These are phyloP conservation scores for Coemansia sp. DNA, from an alignment of 192 early-diverging fungal species.

Conservation along the genomic window DNA sequence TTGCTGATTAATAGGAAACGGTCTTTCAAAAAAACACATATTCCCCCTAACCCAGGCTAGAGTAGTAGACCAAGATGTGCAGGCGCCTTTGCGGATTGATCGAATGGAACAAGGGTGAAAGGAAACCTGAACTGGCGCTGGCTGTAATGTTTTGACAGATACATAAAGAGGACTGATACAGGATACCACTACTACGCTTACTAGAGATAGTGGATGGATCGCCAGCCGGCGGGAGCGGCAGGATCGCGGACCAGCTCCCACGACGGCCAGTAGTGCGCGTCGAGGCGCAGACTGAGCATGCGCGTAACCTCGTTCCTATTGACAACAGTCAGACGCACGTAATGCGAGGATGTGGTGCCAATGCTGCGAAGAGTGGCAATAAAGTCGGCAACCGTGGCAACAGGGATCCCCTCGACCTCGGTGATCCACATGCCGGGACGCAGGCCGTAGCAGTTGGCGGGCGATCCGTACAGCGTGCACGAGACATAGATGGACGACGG, in stretches of 20 bases:
- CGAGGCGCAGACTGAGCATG: constrained; percentile 74
- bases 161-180: background rate
- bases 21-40: too few relatives aligned
- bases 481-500: constrained; percentile 70
- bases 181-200: background rate
- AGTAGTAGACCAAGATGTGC: too few relatives aligned
- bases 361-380: constrained; percentile 48
- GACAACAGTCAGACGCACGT: constrained; percentile 51
- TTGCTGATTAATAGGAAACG: too few relatives aligned
- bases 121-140: too few relatives aligned
- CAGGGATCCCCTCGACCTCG: constrained; percentile 65
- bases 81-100: too few relatives aligned
- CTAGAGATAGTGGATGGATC: constrained; percentile 19
- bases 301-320: constrained; percentile 59
- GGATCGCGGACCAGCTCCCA: constrained; percentile 66
- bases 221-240: constrained; percentile 55
- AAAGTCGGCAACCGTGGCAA: constrained; percentile 65
- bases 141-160: too few relatives aligned
- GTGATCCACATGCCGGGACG: constrained; percentile 78
- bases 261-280: constrained; percentile 75
- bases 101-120: too few relatives aligned
- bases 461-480: constrained; percentile 73
- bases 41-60: too few relatives aligned
- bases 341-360: constrained; percentile 20
- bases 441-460: constrained; percentile 65